phyloP scores from a whole-genome alignment of 2,329 filamentous ascomycete genomes.

The Cercospora sesami region DNA sequence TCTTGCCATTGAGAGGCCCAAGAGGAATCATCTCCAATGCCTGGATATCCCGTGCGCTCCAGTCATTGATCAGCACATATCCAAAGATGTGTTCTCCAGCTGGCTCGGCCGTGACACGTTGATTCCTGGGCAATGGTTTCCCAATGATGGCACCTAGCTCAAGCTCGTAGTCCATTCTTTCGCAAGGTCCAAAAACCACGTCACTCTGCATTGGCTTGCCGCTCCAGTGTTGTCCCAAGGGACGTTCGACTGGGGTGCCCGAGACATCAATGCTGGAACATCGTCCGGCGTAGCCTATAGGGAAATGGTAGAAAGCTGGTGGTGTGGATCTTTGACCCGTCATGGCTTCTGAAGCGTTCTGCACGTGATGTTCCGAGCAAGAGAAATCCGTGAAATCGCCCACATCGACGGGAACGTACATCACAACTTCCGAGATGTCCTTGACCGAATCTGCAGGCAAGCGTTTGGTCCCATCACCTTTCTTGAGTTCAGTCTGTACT shows the following conservation, averaged over 20 bases:
- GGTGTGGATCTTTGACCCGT: slow-evolving; percentile 45
- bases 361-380: slow-evolving; percentile 53
- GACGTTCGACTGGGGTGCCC: slow-evolving; percentile 51
- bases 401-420: slow-evolving; percentile 58
- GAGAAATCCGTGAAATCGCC: slow-evolving; percentile 61
- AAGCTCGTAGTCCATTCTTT: slow-evolving; percentile 51
- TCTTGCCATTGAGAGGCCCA: slow-evolving; percentile 62
- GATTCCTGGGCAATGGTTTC: slow-evolving; percentile 41
- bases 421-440: slow-evolving; percentile 44
- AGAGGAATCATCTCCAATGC: slow-evolving; percentile 61
- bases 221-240: slow-evolving; percentile 47
- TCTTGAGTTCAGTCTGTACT: slow-evolving; percentile 40
- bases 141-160: slow-evolving; percentile 50
- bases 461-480: slow-evolving; percentile 28
- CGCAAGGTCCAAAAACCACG: slow-evolving; percentile 49
- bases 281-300: slow-evolving; percentile 57
- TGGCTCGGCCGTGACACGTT: slow-evolving; percentile 41
- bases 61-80: slow-evolving; percentile 61
- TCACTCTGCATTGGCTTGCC: slow-evolving; percentile 49
- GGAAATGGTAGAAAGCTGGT: slow-evolving; percentile 50
- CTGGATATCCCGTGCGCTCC: slow-evolving; percentile 64
- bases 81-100: slow-evolving; percentile 61
- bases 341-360: slow-evolving; percentile 51
- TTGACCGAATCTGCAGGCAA: slow-evolving; percentile 35
- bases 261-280: slow-evolving; percentile 56